A percentile compares a stretch with the other conserved stretches of the same genome.
Evolutionary conservation across 2,329 filamentous ascomycete genomes (phyloP).

Genomic region (Setomelanomma holmii): DNA sequence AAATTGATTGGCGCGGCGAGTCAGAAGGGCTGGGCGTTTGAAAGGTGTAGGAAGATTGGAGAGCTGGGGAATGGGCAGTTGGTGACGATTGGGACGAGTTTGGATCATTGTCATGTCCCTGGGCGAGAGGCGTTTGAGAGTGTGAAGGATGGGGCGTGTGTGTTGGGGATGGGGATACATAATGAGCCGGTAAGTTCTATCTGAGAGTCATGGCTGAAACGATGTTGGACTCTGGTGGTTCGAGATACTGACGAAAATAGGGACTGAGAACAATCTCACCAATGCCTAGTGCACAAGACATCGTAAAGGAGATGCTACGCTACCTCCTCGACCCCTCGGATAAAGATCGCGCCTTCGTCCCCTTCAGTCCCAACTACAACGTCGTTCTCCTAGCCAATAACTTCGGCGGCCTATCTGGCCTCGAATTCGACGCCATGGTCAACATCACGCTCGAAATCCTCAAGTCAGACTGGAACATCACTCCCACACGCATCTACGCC

Average conservation of each 20-base stretch:
- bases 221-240: background rate
- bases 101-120: constrained; percentile 63
- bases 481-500: constrained; percentile 56
- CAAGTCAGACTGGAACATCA: constrained; percentile 57
- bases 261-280: constrained; percentile 55
- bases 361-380: constrained; percentile 55
- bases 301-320: constrained; percentile 57
- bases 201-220: too few relatives aligned
- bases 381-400: constrained; percentile 58
- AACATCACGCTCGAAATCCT: constrained; percentile 52
- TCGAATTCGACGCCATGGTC: constrained; percentile 58
- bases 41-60: constrained; percentile 54
- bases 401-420: constrained; percentile 56
- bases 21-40: constrained; percentile 53
- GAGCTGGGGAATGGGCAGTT: constrained; percentile 54
- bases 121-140: constrained; percentile 59
- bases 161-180: constrained; percentile 59
- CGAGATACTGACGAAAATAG: constrained; percentile 20
- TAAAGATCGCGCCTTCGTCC: constrained; percentile 57
- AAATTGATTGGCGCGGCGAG: constrained; percentile 58
- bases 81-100: constrained; percentile 59
- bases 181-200: constrained; percentile 54
- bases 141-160: constrained; percentile 49
- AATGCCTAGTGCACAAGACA: constrained; percentile 57
- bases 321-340: constrained; percentile 58